Conservation (phyloP, 1,139 yeast species). For the Pneumocystis wakefieldiae region DNA sequence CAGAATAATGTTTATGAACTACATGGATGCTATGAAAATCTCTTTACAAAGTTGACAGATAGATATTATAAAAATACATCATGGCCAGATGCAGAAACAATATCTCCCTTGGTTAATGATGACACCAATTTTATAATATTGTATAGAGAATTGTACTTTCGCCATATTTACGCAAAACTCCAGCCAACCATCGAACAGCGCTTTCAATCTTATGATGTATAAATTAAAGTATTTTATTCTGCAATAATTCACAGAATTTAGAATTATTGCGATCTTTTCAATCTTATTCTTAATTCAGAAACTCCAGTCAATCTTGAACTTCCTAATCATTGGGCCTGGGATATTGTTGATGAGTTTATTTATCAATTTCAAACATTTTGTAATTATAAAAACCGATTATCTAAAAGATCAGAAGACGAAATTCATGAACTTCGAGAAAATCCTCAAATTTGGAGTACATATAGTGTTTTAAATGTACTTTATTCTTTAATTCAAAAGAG, state of each 20-base stretch:
- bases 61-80: constrained; percentile 29
- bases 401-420: constrained; percentile 24
- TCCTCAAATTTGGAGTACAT: constrained; percentile 34
- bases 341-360: constrained; percentile 37
- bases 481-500: constrained; percentile 35
- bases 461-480: constrained; percentile 34
- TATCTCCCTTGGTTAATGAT: constrained; percentile 30
- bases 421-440: constrained; percentile 27
- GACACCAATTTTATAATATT: constrained; percentile 33
- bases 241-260: background rate
- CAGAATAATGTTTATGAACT: constrained; percentile 32
- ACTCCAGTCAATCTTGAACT: constrained; percentile 29
- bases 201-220: constrained; percentile 29
- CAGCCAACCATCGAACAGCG: constrained; percentile 33
- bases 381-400: constrained; percentile 28
- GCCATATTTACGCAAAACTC: constrained; percentile 33
- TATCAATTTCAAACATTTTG: constrained; percentile 36
- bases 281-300: constrained; percentile 30
- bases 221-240: background rate
- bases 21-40: constrained; percentile 31
- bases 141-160: constrained; percentile 35
- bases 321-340: constrained; percentile 38
- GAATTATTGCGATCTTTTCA: constrained; percentile 35
- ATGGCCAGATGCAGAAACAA: constrained; percentile 36
- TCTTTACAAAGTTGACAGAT: constrained; percentile 34